phyloP scores from a whole-genome alignment of 805 yeast species.

The Teunomyces lycoperdinae region DNA sequence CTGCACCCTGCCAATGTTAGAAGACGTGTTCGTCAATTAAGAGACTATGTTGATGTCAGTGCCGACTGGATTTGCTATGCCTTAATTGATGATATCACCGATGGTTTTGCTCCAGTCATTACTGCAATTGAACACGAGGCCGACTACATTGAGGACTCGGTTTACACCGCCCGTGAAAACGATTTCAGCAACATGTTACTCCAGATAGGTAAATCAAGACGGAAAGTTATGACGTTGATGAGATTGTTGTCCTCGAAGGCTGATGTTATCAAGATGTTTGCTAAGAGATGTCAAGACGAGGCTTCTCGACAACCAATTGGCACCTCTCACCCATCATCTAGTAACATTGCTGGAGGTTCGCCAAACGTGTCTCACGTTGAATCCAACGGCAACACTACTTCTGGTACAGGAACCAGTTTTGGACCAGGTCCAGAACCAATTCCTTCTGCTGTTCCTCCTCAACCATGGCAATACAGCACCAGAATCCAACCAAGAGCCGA shows the following conservation, averaged over 20 bases:
- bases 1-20: slow-evolving; percentile 28
- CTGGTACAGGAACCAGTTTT: slow-evolving; percentile 27
- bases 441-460: slow-evolving; percentile 7
- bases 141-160: slow-evolving; percentile 28
- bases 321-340: slow-evolving; percentile 10
- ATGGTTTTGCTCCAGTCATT: slow-evolving; percentile 29
- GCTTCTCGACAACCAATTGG: slow-evolving; percentile 10
- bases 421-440: slow-evolving; percentile 38
- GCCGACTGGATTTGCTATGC: slow-evolving; percentile 33
- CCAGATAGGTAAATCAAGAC: slow-evolving; percentile 24
- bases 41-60: slow-evolving; percentile 28
- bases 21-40: slow-evolving; percentile 27
- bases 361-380: not conserved
- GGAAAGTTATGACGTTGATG: slow-evolving; percentile 30
- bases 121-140: slow-evolving; percentile 29
- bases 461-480: slow-evolving; percentile 5
- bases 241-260: slow-evolving; percentile 28
- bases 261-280: slow-evolving; percentile 28
- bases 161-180: slow-evolving; percentile 20
- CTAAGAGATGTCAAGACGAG: slow-evolving; percentile 28
- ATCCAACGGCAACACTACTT: slow-evolving; percentile 13
- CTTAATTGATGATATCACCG: slow-evolving; percentile 29
- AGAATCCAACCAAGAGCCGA: slow-evolving; percentile 26
- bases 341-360: slow-evolving; percentile 10
- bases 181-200: slow-evolving; percentile 24